Evolutionary conservation across 2,329 filamentous ascomycete genomes (phyloP).

Genomic region (Ophiosphaerella herpotricha): DNA sequence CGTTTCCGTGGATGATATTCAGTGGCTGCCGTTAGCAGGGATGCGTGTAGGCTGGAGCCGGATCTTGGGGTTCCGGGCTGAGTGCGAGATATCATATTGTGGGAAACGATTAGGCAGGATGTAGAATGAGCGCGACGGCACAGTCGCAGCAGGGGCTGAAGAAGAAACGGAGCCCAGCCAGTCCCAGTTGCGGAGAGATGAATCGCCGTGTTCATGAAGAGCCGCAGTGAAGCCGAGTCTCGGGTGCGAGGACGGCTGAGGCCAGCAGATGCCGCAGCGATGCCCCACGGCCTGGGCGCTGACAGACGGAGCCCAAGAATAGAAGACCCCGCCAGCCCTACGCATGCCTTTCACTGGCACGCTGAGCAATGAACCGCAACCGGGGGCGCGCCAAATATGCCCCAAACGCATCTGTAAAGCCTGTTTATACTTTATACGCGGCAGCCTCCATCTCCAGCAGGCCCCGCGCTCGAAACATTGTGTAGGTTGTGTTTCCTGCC

Average conservation of each 20-base stretch:
- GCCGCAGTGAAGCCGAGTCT: neutral
- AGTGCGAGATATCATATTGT: too few species aligned
- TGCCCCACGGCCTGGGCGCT: conserved; percentile 13
- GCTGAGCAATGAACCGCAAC: neutral
- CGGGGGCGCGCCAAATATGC: neutral
- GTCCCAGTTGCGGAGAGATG: too few species aligned
- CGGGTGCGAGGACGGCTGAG: neutral
- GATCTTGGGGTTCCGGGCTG: too few species aligned
- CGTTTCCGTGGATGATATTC: neutral
- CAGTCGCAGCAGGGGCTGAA: too few species aligned
- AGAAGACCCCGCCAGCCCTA: conserved; percentile 13
- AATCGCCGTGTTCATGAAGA: neutral
- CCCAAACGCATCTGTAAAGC: neutral
- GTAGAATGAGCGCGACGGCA: too few species aligned
- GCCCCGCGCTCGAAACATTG: neutral
- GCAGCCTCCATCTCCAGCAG: neutral
- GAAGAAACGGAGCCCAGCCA: too few species aligned
- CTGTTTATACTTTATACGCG: neutral
- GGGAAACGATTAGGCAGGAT: too few species aligned
- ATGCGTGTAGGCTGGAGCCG: too few species aligned
- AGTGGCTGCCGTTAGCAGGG: too few species aligned
- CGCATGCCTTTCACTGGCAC: neutral
- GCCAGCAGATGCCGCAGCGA: neutral
- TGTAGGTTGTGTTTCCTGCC: conserved; percentile 7
- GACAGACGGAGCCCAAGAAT: conserved; percentile 18